phyloP scores from a whole-genome alignment of 1,284 basidiomycete genomes.

The Mixia osmundae region DNA sequence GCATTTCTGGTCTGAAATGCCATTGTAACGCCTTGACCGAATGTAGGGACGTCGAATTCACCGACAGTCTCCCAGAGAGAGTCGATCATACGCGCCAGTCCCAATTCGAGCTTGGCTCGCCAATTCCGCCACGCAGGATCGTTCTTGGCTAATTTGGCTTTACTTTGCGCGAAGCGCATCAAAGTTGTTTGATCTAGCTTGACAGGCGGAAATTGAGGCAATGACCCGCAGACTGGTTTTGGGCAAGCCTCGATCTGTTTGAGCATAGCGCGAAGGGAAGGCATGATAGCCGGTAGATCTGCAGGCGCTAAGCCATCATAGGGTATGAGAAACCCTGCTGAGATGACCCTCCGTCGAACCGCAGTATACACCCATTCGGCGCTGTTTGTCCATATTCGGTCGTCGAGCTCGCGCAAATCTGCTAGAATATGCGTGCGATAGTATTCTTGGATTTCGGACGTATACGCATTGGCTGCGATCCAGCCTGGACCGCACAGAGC shows the following conservation, averaged over 20 bases:
- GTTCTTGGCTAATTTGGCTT: too few relatives aligned
- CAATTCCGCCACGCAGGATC: too few relatives aligned
- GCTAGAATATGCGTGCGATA: conserved; percentile 6
- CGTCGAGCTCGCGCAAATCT: conserved; percentile 8
- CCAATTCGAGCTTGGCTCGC: too few relatives aligned
- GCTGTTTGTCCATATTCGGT: conserved; percentile 6
- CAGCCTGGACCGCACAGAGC: conserved; percentile 6
- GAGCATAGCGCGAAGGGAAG: conserved; percentile 8
- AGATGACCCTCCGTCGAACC: conserved; percentile 6
- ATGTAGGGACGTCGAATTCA: too few relatives aligned
- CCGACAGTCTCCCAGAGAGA: too few relatives aligned
- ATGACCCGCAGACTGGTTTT: conserved; percentile 3
- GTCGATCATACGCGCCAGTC: too few relatives aligned
- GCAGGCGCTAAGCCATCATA: conserved; percentile 3
- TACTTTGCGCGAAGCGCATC: too few relatives aligned
- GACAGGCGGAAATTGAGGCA: too few relatives aligned
- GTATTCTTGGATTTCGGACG: conserved; percentile 6
- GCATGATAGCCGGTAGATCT: conserved; percentile 5
- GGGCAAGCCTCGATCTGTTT: conserved; percentile 6
- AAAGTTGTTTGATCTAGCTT: too few relatives aligned
- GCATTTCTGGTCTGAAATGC: too few relatives aligned
- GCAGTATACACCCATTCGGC: conserved; percentile 9
- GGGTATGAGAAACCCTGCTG: conserved; percentile 5
- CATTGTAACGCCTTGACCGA: too few relatives aligned
- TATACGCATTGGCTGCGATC: conserved; percentile 6